Conservation (phyloP, 768 basidiomycete genomes). For the Suillus paluster region DNA sequence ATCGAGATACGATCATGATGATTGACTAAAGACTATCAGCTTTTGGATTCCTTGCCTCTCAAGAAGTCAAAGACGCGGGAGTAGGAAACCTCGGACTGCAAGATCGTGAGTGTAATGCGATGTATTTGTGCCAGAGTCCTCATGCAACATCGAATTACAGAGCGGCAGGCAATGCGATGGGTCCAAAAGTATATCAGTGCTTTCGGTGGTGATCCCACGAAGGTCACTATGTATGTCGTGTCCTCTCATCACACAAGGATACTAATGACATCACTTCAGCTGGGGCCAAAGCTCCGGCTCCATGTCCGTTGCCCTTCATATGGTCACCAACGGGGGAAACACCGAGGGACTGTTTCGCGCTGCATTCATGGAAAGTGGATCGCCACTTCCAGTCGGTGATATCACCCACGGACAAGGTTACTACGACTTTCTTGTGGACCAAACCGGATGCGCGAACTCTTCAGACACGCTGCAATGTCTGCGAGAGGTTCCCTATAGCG, state of each 20-base stretch:
- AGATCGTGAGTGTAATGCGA: no score
- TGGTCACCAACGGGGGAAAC: slow-evolving; percentile 51
- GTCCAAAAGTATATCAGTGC: slow-evolving; percentile 63
- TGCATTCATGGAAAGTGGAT: slow-evolving; percentile 55
- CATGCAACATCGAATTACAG: slow-evolving; percentile 32
- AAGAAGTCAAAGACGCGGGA: no score
- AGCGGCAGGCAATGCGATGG: slow-evolving; percentile 64
- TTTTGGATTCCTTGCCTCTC: no score
- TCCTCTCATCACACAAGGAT: background rate
- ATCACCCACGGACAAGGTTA: slow-evolving; percentile 47
- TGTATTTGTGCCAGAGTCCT: background rate
- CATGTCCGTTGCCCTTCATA: slow-evolving; percentile 54
- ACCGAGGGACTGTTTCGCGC: slow-evolving; percentile 51
- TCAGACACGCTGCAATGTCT: slow-evolving; percentile 48
- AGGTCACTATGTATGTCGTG: slow-evolving; percentile 57
- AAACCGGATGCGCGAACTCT: slow-evolving; percentile 45
- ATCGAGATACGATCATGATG: no score
- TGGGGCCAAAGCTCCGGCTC: slow-evolving; percentile 66
- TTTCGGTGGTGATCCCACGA: slow-evolving; percentile 68
- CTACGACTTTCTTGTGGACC: slow-evolving; percentile 47
- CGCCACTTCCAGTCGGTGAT: slow-evolving; percentile 48
- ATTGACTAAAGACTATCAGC: no score
- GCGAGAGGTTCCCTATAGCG: slow-evolving; percentile 40
- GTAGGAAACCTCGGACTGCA: no score
- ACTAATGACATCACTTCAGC: slow-evolving; percentile 38